Conservation (phyloP, 371 early-diverging fungal genomes). For the Massospora cicadina region DNA sequence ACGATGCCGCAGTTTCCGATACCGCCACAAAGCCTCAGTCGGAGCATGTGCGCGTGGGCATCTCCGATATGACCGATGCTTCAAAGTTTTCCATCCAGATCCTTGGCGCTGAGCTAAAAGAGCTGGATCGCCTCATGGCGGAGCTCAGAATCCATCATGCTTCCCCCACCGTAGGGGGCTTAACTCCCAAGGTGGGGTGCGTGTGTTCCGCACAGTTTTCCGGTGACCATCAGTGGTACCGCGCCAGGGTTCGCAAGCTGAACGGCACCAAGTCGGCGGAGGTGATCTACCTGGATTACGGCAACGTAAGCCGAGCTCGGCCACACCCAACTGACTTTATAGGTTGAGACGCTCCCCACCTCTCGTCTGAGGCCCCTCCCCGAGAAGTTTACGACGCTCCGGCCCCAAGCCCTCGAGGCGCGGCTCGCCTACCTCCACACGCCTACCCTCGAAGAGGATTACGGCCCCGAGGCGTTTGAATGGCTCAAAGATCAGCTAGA, state of each 20-base stretch:
- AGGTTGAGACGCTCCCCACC: conserved; percentile 38
- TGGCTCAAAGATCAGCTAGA: conserved; percentile 39
- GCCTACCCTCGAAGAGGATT: conserved; percentile 47
- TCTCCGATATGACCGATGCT: conserved; percentile 61
- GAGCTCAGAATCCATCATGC: conserved; percentile 38
- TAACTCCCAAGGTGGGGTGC: conserved; percentile 50
- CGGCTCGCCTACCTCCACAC: conserved; percentile 59
- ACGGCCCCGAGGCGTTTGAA: conserved; percentile 53
- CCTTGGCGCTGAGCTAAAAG: conserved; percentile 40
- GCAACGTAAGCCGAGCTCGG: conserved; percentile 37
- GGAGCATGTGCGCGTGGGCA: conserved; percentile 63
- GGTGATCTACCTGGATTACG: conserved; percentile 80
- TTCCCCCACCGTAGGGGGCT: conserved; percentile 17
- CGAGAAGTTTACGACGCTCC: conserved; percentile 35
- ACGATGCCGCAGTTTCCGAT: conserved; percentile 19
- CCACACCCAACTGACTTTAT: neutral
- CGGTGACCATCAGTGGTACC: conserved; percentile 75
- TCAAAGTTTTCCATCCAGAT: conserved; percentile 61
- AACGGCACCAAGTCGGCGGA: conserved; percentile 40
- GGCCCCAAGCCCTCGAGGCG: conserved; percentile 70
- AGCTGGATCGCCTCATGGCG: conserved; percentile 66
- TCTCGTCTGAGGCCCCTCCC: conserved; percentile 44
- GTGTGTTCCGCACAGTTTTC: conserved; percentile 68
- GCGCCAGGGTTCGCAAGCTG: conserved; percentile 61
- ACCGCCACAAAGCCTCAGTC: conserved; percentile 27